Evolutionary conservation across 192 early-diverging fungal genomes (phyloP).

Genomic region (Rhizoclosmatium globosum): DNA sequence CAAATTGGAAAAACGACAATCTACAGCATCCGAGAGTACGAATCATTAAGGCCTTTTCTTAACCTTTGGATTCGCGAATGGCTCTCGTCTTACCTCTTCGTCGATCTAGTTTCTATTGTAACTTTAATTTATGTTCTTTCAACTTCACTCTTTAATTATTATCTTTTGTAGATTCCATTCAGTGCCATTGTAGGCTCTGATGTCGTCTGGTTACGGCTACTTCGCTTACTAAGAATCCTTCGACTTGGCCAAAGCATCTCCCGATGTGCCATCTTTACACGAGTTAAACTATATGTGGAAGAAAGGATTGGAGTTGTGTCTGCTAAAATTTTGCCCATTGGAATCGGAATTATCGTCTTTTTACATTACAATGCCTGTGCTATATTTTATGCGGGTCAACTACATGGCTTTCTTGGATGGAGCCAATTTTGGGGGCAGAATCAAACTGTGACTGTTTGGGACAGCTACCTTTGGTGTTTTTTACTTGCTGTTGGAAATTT

Average conservation of each 20-base stretch:
- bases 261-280: not conserved
- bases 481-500: constrained; percentile 33
- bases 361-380: constrained; percentile 9
- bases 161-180: constrained; percentile 25
- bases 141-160: constrained; percentile 30
- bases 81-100: not conserved
- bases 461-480: not conserved
- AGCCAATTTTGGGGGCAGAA: not conserved
- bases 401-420: not conserved
- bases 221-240: constrained; percentile 36
- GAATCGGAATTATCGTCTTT: not conserved
- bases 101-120: not conserved
- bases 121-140: not conserved
- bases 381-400: not conserved
- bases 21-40: constrained; percentile 19
- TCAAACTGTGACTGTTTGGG: constrained; percentile 26
- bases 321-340: constrained; percentile 13
- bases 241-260: not conserved
- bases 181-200: too few relatives aligned
- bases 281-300: not conserved
- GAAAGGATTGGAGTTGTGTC: not conserved
- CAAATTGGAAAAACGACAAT: not conserved
- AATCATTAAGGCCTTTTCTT: not conserved
- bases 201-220: not conserved
- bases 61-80: not conserved